These are phyloP conservation scores for Neoboletus brunneissimus DNA, from an alignment of 768 basidiomycete species.

Conservation along the genomic window DNA sequence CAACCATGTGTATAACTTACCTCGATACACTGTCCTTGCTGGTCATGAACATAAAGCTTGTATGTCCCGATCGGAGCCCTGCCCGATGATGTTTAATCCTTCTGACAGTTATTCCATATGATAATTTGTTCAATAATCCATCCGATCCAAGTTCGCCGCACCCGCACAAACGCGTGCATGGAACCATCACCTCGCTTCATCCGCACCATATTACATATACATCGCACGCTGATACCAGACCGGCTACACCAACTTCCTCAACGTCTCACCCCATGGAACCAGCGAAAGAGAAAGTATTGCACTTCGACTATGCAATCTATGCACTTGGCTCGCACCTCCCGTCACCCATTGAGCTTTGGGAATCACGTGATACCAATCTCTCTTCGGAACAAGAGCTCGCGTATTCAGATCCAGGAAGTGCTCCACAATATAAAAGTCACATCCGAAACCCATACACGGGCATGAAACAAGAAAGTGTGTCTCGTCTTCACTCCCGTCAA, in stretches of 20 bases:
- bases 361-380: constrained; percentile 2
- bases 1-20: constrained; percentile 60
- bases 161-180: constrained; percentile 41
- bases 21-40: constrained; percentile 54
- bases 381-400: background rate
- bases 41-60: constrained; percentile 67
- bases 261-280: background rate
- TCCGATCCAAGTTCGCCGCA: constrained; percentile 1
- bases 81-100: background rate
- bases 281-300: constrained; percentile 25
- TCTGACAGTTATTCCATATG: constrained; percentile 50
- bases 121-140: constrained; percentile 41
- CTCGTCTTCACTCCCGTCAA: constrained; percentile 53
- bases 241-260: background rate
- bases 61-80: constrained; percentile 24
- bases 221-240: background rate
- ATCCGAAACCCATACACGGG: constrained; percentile 33
- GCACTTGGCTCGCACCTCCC: constrained; percentile 61
- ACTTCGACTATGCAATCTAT: constrained; percentile 58
- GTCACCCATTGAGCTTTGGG: constrained; percentile 55
- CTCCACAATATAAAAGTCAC: background rate
- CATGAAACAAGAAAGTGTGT: constrained; percentile 46
- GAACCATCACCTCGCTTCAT: constrained; percentile 41
- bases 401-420: background rate
- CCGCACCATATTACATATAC: constrained; percentile 37